Evolutionary conservation across 2,329 filamentous ascomycete genomes (phyloP).

Genomic region (Stylonectria norvegica): DNA sequence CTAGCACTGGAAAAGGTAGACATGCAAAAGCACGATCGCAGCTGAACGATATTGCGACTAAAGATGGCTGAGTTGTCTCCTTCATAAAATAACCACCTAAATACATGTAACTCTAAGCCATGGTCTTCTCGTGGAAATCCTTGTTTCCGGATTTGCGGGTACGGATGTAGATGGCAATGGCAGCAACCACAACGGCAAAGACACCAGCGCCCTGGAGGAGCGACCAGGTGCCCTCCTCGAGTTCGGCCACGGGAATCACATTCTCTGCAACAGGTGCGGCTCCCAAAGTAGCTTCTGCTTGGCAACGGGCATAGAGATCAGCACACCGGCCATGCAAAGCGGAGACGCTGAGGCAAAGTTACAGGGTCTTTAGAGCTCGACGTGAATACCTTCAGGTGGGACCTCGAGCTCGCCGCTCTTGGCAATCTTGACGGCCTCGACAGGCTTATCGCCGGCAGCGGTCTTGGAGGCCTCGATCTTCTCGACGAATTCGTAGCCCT

Average conservation of each 20-base stretch:
- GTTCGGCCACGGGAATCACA: slow-evolving; percentile 5
- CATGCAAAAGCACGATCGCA: no score
- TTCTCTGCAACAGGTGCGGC: no score
- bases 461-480: slow-evolving; percentile 73
- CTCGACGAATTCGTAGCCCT: slow-evolving; percentile 77
- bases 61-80: no score
- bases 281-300: no score
- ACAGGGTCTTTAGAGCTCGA: slow-evolving; percentile 67
- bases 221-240: slow-evolving; percentile 23
- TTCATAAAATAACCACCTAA: no score
- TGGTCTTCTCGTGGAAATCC: slow-evolving; percentile 5
- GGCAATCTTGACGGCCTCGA: slow-evolving; percentile 67
- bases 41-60: no score
- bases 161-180: slow-evolving; percentile 22
- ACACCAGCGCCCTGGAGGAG: slow-evolving; percentile 21
- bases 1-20: no score
- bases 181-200: slow-evolving; percentile 18
- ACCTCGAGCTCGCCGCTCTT: slow-evolving; percentile 83
- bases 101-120: no score
- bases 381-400: slow-evolving; percentile 87
- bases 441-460: slow-evolving; percentile 63
- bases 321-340: slow-evolving; percentile 26
- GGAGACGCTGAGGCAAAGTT: slow-evolving; percentile 19
- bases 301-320: slow-evolving; percentile 31
- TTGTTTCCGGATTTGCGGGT: slow-evolving; percentile 11